Evolutionary conservation across 176 grass and related monocot genomes (phyloP).

Genomic region (Stipa capillata): DNA sequence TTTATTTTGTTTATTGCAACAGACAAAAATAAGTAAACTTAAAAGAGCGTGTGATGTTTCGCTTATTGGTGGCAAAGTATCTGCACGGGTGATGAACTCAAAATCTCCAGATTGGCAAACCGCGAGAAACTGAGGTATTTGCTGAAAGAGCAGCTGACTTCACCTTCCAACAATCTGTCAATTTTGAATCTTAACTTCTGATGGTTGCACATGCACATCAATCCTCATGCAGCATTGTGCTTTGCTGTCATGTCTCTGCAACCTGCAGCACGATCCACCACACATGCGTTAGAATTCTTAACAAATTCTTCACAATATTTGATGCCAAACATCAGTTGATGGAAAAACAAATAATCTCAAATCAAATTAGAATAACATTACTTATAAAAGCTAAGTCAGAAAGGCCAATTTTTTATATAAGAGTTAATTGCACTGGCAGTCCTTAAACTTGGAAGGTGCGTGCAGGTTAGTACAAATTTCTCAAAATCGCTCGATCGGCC

Average conservation of each 20-base stretch:
- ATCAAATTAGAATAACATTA: too few species aligned
- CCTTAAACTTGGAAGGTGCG: too few species aligned
- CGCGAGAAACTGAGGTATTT: background rate
- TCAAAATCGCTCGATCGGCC: too few species aligned
- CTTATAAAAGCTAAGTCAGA: too few species aligned
- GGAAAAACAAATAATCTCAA: too few species aligned
- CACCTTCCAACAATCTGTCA: slow-evolving; percentile 4
- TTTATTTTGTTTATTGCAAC: background rate
- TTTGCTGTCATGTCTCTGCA: slow-evolving; percentile 9
- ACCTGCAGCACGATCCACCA: background rate
- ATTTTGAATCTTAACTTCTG: background rate
- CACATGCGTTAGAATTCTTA: background rate
- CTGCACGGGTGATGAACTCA: background rate
- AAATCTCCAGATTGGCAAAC: background rate
- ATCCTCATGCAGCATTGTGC: slow-evolving; percentile 5
- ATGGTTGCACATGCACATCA: slow-evolving; percentile 9
- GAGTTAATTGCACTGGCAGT: too few species aligned
- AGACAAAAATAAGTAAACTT: slow-evolving; percentile 8
- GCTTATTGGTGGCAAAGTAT: background rate
- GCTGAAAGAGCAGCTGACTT: background rate
- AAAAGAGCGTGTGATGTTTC: background rate
- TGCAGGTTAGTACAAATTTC: too few species aligned
- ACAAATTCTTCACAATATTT: background rate
- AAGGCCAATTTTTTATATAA: too few species aligned
- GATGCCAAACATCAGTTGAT: background rate